phyloP scores from a whole-genome alignment of 179 eudicot genomes.

The Drosera spatulata region DNA sequence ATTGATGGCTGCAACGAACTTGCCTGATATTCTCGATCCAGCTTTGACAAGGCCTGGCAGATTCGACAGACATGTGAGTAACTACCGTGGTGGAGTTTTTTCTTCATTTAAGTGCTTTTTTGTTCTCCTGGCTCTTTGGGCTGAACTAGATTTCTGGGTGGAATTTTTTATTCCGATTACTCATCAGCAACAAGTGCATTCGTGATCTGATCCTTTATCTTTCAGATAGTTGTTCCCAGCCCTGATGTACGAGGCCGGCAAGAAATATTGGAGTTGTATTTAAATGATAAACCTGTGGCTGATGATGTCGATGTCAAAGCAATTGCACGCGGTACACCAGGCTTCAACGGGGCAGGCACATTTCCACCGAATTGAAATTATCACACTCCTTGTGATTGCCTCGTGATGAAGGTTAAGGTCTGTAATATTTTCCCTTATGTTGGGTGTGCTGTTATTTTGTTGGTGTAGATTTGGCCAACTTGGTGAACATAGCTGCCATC shows the following conservation, averaged over 20 bases:
- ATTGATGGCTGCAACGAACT: slow-evolving; percentile 97
- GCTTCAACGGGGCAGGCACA: slow-evolving; percentile 93
- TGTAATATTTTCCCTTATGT: too few relatives aligned
- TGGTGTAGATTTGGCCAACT: slow-evolving; percentile 72
- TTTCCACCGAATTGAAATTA: not conserved
- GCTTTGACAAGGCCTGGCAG: slow-evolving; percentile 98
- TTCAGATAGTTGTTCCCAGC: slow-evolving; percentile 81
- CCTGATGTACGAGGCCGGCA: slow-evolving; percentile 97
- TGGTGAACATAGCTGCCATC: slow-evolving; percentile 96
- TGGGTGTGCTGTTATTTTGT: too few relatives aligned
- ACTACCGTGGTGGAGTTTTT: not conserved
- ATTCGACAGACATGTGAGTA: slow-evolving; percentile 98
- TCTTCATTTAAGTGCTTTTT: too few relatives aligned
- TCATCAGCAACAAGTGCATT: too few relatives aligned
- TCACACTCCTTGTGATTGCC: too few relatives aligned
- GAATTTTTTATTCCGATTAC: too few relatives aligned
- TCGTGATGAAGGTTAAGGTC: too few relatives aligned
- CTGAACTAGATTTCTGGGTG: too few relatives aligned
- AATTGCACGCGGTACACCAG: slow-evolving; percentile 98
- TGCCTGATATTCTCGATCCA: slow-evolving; percentile 98
- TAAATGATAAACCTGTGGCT: slow-evolving; percentile 78
- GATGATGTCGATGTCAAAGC: slow-evolving; percentile 76
- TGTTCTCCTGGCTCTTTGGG: too few relatives aligned
- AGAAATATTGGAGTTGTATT: slow-evolving; percentile 84
- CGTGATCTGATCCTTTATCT: not conserved